Conservation (phyloP, 2,329 filamentous ascomycete genomes). For the Monilinia fructigena region DNA sequence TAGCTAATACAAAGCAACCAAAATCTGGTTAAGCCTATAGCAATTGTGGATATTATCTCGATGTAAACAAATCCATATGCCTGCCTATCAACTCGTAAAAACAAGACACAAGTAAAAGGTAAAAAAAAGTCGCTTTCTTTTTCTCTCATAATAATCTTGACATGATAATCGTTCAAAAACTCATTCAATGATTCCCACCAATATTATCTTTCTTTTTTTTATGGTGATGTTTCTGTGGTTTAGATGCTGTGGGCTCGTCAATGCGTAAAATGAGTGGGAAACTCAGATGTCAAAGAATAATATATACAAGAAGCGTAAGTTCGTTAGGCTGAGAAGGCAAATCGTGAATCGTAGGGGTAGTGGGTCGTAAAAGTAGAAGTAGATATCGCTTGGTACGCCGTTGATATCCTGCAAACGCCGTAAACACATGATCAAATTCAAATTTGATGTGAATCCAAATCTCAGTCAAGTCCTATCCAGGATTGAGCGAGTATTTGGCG, state of each 20-base stretch:
- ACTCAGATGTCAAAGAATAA: slow-evolving; percentile 27
- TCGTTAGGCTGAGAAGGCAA: slow-evolving; percentile 29
- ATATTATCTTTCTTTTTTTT: slow-evolving; percentile 11
- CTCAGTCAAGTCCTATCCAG: slow-evolving; percentile 38
- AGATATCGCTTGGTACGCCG: slow-evolving; percentile 26
- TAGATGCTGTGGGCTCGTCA: slow-evolving; percentile 32
- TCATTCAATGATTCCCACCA: slow-evolving; percentile 16
- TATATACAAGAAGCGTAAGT: slow-evolving; percentile 33
- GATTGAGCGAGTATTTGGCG: slow-evolving; percentile 31
- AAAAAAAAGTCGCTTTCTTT: slow-evolving; percentile 17
- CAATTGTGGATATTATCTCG: slow-evolving; percentile 15
- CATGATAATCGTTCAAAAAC: slow-evolving; percentile 24
- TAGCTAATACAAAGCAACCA: slow-evolving; percentile 25
- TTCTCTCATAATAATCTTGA: slow-evolving; percentile 24
- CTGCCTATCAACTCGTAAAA: slow-evolving; percentile 15
- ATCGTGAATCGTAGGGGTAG: slow-evolving; percentile 27
- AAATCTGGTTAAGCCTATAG: slow-evolving; percentile 24
- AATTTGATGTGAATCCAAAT: slow-evolving; percentile 35
- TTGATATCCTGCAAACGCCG: slow-evolving; percentile 34
- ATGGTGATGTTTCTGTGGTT: slow-evolving; percentile 25
- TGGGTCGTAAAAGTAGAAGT: slow-evolving; percentile 23
- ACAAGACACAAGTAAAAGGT: slow-evolving; percentile 19
- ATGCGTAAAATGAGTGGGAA: slow-evolving; percentile 33
- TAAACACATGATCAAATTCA: slow-evolving; percentile 31
- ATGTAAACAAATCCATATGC: slow-evolving; percentile 17